Base-by-base conservation (phyloP, 306 rosid species). In the Oxytropis ochrocephala region DNA sequence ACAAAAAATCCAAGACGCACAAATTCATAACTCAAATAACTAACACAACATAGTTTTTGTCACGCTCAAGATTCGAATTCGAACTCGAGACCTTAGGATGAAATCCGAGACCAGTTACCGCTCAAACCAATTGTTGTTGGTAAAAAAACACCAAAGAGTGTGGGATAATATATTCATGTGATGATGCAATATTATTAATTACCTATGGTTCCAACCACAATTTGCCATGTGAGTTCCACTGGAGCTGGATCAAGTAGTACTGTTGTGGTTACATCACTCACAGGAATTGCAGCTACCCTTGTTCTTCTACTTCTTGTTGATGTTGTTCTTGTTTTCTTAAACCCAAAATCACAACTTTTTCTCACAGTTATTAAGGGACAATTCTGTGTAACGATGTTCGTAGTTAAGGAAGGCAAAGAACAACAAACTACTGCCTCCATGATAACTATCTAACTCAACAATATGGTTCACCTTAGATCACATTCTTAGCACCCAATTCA, bases 371-470 rank as follows among this genome's bases (percentile, higher is more conserved):
- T 13, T 32, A 46, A 12, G 7, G 17, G 18, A 17, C 29, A 32
- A 42, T 12, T 33, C 0, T n/a, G 30, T 30, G 64, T 49, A 57
- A 18, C 64, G 52, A 16, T 77, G 80, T 30, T 69, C 61, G 46
- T 68, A 35, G 74, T 77, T 30, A 78, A 48, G 14, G 76, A 39
- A 48, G 60, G 50, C n/a, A 65, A 39, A 30, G 80, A 69, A 63
- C 73, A 57, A 46, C 66, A 61, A 21, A 47, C 21, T 7, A 73
- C 74, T 19, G 80, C 70, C 54, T 87, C 89, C 97, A 89, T 86
- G 46, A 69, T 60, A 27, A 35, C 13, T 36, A 60, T 16, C 65
- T 17, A 11, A 61, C 29, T 48, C 11, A 3, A 41, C n/a, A 72
- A 53, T 0, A 29, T 18, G 54, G 67, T 18, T 8, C 54, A 30